Conservation (phyloP, 192 early-diverging fungal species). For the Backusella mclennaniae region DNA sequence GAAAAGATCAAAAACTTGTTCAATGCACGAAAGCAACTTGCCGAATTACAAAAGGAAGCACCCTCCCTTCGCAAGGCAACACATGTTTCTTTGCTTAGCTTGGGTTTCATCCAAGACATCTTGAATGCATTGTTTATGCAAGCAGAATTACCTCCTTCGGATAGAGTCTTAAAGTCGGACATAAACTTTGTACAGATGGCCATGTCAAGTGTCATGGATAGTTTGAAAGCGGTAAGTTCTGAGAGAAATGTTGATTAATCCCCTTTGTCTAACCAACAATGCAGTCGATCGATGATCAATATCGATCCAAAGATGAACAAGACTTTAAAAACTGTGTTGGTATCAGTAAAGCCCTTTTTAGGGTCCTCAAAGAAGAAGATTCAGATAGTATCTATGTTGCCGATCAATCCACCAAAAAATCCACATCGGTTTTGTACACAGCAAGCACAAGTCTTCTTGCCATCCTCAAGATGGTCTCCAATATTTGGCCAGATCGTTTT, state of each 20-base stretch:
- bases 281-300: slow-evolving; percentile 16
- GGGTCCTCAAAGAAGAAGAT: slow-evolving; percentile 15
- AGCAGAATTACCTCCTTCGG: not conserved
- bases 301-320: not conserved
- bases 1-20: slow-evolving; percentile 45
- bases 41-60: not conserved
- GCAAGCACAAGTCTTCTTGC: slow-evolving; percentile 9
- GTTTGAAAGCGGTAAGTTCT: slow-evolving; percentile 33
- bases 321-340: slow-evolving; percentile 10
- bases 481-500: slow-evolving; percentile 32
- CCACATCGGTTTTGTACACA: slow-evolving; percentile 20
- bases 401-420: slow-evolving; percentile 12
- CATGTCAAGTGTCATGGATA: slow-evolving; percentile 33
- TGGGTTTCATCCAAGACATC: not conserved
- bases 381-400: slow-evolving; percentile 18
- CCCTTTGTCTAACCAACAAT: not conserved
- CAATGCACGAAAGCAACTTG: slow-evolving; percentile 37
- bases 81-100: not conserved
- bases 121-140: slow-evolving; percentile 2
- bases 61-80: not conserved
- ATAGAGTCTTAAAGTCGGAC: slow-evolving; percentile 19
- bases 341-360: not conserved
- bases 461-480: slow-evolving; percentile 15
- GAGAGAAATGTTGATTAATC: not conserved
- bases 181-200: slow-evolving; percentile 52